Base-by-base conservation (phyloP, 2,329 filamentous ascomycete species). In the Botrytis pseudocinerea region DNA sequence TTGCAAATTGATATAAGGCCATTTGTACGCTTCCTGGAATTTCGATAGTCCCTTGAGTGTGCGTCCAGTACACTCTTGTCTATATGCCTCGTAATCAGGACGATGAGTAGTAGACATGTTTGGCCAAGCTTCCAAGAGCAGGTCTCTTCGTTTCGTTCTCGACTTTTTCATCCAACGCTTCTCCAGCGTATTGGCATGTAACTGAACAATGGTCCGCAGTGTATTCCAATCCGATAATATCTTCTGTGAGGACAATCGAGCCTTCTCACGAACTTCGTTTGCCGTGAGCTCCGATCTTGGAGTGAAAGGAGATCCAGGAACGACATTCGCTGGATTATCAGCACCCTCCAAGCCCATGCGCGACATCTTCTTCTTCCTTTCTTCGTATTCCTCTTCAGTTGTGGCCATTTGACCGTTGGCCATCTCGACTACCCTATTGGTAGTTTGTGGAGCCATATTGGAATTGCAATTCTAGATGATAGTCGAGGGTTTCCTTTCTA, bases 21-120 rank as follows among this genome's bases (percentile, higher is more conserved):
- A 65, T 12, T 35, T 48, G 22, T 48, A 65, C 38, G 63, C 44
- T 35, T 51, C 44, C 28, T 51, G 28, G 16, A 48, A 38, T 10
- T n/a, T 25, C 44, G 28, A 65, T 2, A 38, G 12, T 48, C 63
- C 28, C 12, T 2, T 38, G 7, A 35, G 28, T 22, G 16, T 5
- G 16, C 12, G 6, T 35, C 12, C 63, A 1, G 12, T 25, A n/a
- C 28, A 35, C 44, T 65, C 63, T 2, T 38, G 20, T 25, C 44
- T 25, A 38, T 9, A 65, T 51, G 22, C 44, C 28, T 65, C 44
- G 22, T 48, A 35, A 38, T 65, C 63, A n/a, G 28, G 44, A n/a
- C 44, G 63, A 51, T 65, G 63, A n/a, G 10, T 38, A 38, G 63
- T 12, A 65, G 28, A 38, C 44, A 65, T 65, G 3, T 65, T n/a